Percentiles rank a stretch among this genome's conserved stretches.
Conservation (phyloP, 257 asterid species). For the Fraxinus americana region DNA sequence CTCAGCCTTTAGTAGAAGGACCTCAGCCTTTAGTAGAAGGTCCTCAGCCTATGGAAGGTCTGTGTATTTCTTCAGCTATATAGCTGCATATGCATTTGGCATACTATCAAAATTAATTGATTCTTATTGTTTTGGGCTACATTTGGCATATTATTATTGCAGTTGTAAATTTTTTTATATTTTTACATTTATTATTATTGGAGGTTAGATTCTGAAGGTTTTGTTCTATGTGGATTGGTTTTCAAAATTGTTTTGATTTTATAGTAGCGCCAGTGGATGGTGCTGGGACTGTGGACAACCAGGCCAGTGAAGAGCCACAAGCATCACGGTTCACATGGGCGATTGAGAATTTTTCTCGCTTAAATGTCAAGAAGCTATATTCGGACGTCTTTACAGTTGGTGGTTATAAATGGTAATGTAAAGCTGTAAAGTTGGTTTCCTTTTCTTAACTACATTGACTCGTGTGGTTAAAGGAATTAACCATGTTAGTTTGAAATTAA, state of each 20-base stretch:
- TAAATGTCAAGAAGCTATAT: slow-evolving; percentile 69
- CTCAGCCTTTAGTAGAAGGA: slow-evolving; percentile 80
- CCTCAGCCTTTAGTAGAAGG: slow-evolving; percentile 86
- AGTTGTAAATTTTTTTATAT: too few relatives aligned
- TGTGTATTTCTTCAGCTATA: slow-evolving; percentile 17
- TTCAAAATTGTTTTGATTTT: slow-evolving; percentile 24
- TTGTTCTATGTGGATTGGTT: slow-evolving; percentile 18
- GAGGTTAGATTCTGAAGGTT: background rate
- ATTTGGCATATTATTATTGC: slow-evolving; percentile 9
- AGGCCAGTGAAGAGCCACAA: slow-evolving; percentile 83
- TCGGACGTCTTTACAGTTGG: slow-evolving; percentile 82
- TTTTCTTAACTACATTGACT: background rate
- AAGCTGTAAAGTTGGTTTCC: slow-evolving; percentile 15
- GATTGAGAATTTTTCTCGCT: slow-evolving; percentile 73
- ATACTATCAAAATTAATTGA: slow-evolving; percentile 13
- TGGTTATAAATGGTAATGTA: slow-evolving; percentile 79
- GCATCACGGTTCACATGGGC: slow-evolving; percentile 80
- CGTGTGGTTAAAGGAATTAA: background rate
- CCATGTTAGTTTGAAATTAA: slow-evolving; percentile 10
- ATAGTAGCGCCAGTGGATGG: slow-evolving; percentile 55
- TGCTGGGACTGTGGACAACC: slow-evolving; percentile 69
- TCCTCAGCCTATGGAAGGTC: slow-evolving; percentile 95
- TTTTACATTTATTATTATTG: too few relatives aligned
- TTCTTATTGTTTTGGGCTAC: slow-evolving; percentile 9
- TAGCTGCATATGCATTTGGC: slow-evolving; percentile 19